Evolutionary conservation across 163 green algal genomes (phyloP), one percentile per base, ranked within the genome.

Genomic region (Trebouxiophyceae sp.): DNA sequence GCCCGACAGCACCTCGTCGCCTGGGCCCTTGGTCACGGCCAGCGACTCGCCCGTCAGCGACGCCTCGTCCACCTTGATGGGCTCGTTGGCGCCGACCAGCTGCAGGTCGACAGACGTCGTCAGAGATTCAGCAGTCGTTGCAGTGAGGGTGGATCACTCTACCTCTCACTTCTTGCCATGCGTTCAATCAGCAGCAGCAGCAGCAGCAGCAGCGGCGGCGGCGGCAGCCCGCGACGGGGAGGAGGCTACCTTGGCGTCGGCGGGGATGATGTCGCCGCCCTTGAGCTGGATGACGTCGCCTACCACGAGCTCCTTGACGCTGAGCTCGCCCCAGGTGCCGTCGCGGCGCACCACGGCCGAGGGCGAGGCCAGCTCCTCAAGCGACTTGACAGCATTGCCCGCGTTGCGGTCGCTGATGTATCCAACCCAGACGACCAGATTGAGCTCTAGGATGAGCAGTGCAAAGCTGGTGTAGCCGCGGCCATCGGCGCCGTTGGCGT

Each of bases 11-110:
- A 77, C 30, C 70, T 50, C 19, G 39, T 50, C 33, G 0, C 71
- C 71, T 4, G 60, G 57, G 1, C 45, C 33, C 24, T 63, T 64
- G 19, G 44, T 66, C n/a, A 70, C 72, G 26, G 68, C 33, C 54
- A 79, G 7, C 12, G 67, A 75, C 55, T 79, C 61, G 0, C 83
- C 81, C 1, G 81, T 90, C 5, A 90, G 68, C 1, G 81, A 74
- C 4, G 75, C 67, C 70, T 86, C 77, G 45, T 88, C 81, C 0
- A 88, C 47, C 34, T 84, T 81, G 8, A 79, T 65, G 0, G 62
- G 54, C 55, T 77, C 70, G 8, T 61, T 64, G 56, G 65, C 7
- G 29, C 72, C 72, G 7, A 67, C 39, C 28, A 78, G 62, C 72
- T 78, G 72, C 67, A 50, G 39, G 16, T n/a, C n/a, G n/a, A n/a